Evolutionary conservation across 352 stramenopile species (phyloP).

Genomic region (Pythium guiyangense): DNA sequence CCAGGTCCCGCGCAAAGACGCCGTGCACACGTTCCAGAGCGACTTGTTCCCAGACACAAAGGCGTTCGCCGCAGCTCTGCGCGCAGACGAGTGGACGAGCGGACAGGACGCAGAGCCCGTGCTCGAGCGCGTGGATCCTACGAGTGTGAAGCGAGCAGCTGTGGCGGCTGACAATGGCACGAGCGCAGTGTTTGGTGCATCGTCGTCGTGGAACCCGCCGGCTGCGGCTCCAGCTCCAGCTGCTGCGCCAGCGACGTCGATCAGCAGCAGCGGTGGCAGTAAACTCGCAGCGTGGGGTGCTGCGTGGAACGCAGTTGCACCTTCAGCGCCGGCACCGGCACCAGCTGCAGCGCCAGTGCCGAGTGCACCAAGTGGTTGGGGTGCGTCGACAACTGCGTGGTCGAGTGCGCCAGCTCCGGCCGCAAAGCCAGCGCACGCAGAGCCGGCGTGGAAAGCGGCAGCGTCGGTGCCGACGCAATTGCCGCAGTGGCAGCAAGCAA

Average conservation of each 20-base stretch:
- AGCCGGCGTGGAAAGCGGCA: conserved; percentile 15
- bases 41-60: conserved; percentile 73
- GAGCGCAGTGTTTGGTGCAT: conserved; percentile 29
- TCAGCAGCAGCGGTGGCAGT: background rate
- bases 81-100: conserved; percentile 31
- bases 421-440: conserved; percentile 1
- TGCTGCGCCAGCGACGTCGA: background rate
- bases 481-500: conserved; percentile 8
- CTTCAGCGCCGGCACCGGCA: background rate
- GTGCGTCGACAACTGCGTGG: conserved; percentile 18
- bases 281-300: conserved; percentile 8
- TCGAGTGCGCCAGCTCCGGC: conserved; percentile 17
- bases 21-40: conserved; percentile 54
- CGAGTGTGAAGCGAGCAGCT: conserved; percentile 11
- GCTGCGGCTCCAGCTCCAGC: background rate
- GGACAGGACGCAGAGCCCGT: conserved; percentile 40
- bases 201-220: background rate
- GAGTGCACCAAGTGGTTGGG: conserved; percentile 9
- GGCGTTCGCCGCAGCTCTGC: conserved; percentile 32
- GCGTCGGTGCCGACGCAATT: conserved; percentile 6
- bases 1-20: conserved; percentile 59
- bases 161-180: conserved; percentile 3
- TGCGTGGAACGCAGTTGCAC: conserved; percentile 6
- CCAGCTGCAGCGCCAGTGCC: conserved; percentile 7
- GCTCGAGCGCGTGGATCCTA: conserved; percentile 30